phyloP scores from a whole-genome alignment of 192 early-diverging fungal species.

The Backusella luteola region DNA sequence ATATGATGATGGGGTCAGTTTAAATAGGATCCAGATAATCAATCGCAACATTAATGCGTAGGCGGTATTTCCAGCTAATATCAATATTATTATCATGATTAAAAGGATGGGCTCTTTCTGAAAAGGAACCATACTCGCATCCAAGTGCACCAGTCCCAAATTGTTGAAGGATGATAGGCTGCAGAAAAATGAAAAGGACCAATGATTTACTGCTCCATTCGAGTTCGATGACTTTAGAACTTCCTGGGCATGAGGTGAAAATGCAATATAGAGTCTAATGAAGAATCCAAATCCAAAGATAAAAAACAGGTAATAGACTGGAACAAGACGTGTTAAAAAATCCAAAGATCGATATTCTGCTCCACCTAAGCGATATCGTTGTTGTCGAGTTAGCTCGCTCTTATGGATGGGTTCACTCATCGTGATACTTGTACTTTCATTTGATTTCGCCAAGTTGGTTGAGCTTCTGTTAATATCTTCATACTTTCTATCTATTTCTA shows the following conservation, averaged over 20 bases:
- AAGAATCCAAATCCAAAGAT: slow-evolving; percentile 14
- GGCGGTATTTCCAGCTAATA: slow-evolving; percentile 35
- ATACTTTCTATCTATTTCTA: slow-evolving; percentile 22
- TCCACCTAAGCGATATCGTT: slow-evolving; percentile 30
- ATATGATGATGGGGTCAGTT: slow-evolving; percentile 15
- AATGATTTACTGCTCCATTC: slow-evolving; percentile 14
- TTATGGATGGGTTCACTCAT: slow-evolving; percentile 29
- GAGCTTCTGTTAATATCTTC: slow-evolving; percentile 4
- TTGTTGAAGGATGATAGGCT: slow-evolving; percentile 34
- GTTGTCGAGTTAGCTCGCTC: slow-evolving; percentile 32
- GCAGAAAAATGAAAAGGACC: slow-evolving; percentile 34
- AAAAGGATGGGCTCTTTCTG: slow-evolving; percentile 20
- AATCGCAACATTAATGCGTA: slow-evolving; percentile 31
- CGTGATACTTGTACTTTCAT: background rate
- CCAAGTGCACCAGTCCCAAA: slow-evolving; percentile 17
- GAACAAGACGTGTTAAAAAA: slow-evolving; percentile 23
- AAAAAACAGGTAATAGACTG: slow-evolving; percentile 30
- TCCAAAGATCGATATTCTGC: slow-evolving; percentile 35
- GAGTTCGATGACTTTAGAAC: slow-evolving; percentile 25
- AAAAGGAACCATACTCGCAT: slow-evolving; percentile 35
- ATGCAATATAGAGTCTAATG: slow-evolving; percentile 26
- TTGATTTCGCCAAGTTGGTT: background rate
- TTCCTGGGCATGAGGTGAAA: slow-evolving; percentile 18
- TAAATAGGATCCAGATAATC: slow-evolving; percentile 32
- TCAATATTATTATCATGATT: slow-evolving; percentile 22